Base-by-base conservation (phyloP, 2,329 filamentous ascomycete genomes). In the Hirsutella rhossiliensis region DNA sequence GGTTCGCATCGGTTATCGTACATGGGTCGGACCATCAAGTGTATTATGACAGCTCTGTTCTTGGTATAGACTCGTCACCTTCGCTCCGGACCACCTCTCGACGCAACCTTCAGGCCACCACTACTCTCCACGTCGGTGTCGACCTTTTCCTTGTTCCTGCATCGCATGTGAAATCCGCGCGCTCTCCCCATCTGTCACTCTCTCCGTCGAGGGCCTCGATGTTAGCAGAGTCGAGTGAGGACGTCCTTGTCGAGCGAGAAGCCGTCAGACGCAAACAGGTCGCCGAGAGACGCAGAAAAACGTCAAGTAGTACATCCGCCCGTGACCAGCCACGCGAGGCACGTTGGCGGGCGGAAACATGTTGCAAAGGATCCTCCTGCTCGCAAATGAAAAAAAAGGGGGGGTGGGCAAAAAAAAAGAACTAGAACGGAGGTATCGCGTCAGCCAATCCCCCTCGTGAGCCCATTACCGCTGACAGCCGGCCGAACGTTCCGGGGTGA, bases 241-340 rank as follows among this genome's bases (percentile, higher is more conserved):
- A 4, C n/a, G 13, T 17, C 15, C 18, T 15, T 15, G 34, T n/a
- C 34, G 34, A 18, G 34, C 34, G 19, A 38, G 37, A 46, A 36
- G 39, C 41, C 17, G 44, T 32, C 39, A 50, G 53, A 47, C 48
- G 43, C 45, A 50, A 50, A 55, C 51, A 60, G 29, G 44, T 42
- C 46, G 50, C 52, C 52, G 56, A 49, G 55, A 54, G 53, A 60
- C 54, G 57, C 53, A 45, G 40, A 56, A 56, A 52, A 54, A 57
- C 57, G 52, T 54, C 49, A 55, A 62, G 56, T 61, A 59, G 60
- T 62, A 62, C 60, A 62, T 53, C 55, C 56, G 53, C 57, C 59
- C 50, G 52, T 55, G 53, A 55, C 54, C 51, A 57, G 59, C 53
- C 54, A 52, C 49, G 49, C 48, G 51, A 50, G 47, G 50, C 51